phyloP scores from a whole-genome alignment of 2,329 filamentous ascomycete genomes.

The Dryadomyces sulphureus region DNA sequence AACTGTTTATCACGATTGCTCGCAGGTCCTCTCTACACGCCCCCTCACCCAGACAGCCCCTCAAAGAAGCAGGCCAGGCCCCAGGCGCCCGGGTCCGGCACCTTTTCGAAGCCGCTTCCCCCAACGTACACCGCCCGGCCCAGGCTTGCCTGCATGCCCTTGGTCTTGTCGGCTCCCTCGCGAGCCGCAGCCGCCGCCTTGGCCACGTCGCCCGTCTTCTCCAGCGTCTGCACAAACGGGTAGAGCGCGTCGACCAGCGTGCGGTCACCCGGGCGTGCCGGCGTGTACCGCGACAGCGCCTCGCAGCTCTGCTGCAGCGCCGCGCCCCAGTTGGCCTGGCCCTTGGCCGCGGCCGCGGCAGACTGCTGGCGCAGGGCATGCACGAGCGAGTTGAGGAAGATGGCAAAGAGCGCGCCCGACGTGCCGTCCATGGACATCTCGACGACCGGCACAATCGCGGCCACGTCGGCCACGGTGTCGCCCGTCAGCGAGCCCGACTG shows the following conservation, averaged over 20 bases:
- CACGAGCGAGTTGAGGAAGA: slow-evolving; percentile 78
- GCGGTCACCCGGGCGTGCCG: slow-evolving; percentile 75
- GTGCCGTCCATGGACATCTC: slow-evolving; percentile 48
- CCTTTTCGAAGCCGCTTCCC: slow-evolving; percentile 36
- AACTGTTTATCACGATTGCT: too few relatives aligned
- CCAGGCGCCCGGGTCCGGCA: slow-evolving; percentile 55
- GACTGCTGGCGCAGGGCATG: slow-evolving; percentile 37
- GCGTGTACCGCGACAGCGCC: slow-evolving; percentile 69
- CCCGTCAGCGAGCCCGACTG: slow-evolving; percentile 27
- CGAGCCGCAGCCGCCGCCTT: slow-evolving; percentile 63
- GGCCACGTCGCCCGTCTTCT: slow-evolving; percentile 47
- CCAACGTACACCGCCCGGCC: slow-evolving; percentile 75
- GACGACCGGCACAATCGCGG: slow-evolving; percentile 36
- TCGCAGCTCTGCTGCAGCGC: slow-evolving; percentile 59
- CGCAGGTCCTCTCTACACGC: slow-evolving; percentile 16
- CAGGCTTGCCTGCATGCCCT: slow-evolving; percentile 81
- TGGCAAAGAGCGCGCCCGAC: slow-evolving; percentile 51
- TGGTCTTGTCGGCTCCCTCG: slow-evolving; percentile 67
- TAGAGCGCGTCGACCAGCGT: slow-evolving; percentile 82
- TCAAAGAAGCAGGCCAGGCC: slow-evolving; percentile 66
- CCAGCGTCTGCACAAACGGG: slow-evolving; percentile 69
- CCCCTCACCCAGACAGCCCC: slow-evolving; percentile 36
- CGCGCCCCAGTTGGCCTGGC: slow-evolving; percentile 34
- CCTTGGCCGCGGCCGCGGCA: slow-evolving; percentile 15
- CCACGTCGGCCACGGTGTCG: slow-evolving; percentile 37